phyloP scores from a whole-genome alignment of 306 rosid species.

The Potentilla sterilis region DNA sequence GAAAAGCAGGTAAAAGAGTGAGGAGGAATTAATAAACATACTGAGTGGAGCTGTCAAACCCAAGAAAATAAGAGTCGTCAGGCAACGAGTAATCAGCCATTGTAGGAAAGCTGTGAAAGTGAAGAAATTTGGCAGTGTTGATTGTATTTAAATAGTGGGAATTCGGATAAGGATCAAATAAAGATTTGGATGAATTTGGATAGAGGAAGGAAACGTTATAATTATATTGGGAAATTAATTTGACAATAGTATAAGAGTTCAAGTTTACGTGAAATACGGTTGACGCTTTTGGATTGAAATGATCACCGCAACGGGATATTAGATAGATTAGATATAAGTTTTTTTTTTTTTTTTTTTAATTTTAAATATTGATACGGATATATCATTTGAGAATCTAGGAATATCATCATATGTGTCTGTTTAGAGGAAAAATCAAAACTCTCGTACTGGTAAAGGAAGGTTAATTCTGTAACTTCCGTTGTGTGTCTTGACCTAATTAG shows the following conservation, averaged over 20 bases:
- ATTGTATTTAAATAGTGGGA: background rate
- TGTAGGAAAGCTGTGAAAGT: background rate
- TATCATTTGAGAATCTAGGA: too few relatives aligned
- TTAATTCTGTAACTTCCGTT: too few relatives aligned
- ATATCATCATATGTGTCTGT: too few relatives aligned
- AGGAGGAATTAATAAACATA: slow-evolving; percentile 28
- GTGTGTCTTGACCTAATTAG: too few relatives aligned
- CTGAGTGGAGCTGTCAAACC: slow-evolving; percentile 95
- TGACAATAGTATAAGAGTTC: background rate
- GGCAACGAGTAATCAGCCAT: slow-evolving; percentile 79
- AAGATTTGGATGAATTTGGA: background rate
- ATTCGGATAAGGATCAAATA: slow-evolving; percentile 9
- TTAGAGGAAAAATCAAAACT: too few relatives aligned
- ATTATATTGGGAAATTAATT: background rate
- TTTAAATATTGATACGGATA: too few relatives aligned
- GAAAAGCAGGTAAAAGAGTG: background rate
- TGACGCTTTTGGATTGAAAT: background rate
- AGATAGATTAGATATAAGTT: too few relatives aligned
- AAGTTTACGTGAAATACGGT: background rate
- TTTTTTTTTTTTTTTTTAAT: too few relatives aligned
- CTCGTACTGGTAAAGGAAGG: too few relatives aligned
- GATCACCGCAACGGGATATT: background rate
- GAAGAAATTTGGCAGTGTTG: background rate
- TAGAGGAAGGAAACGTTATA: background rate
- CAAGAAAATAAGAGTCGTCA: slow-evolving; percentile 61